Base-by-base conservation (phyloP, 1,284 basidiomycete genomes). In the Amylostereum areolatum region DNA sequence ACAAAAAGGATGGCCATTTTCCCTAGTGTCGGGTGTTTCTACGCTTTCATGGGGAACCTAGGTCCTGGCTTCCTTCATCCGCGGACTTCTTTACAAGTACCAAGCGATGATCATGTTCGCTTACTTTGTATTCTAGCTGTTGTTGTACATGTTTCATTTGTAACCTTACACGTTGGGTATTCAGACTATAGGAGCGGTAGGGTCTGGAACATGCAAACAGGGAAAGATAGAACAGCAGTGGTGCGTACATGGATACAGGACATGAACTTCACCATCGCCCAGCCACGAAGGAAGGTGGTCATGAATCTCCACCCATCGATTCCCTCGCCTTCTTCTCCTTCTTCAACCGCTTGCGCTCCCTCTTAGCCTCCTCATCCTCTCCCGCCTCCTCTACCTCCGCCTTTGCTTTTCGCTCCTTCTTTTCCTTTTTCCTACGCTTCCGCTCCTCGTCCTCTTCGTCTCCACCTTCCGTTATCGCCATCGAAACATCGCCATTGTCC, bases 291-390 rank as follows among this genome's bases (percentile, higher is more conserved):
- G 29, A n/a, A 48, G 9, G 8, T 24, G 18, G 27, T 50, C 59
- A 68, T 57, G 65, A 62, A 45, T 64, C 66, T 35, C 63, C 65
- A 40, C 59, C 60, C 50, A 64, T 8, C 43, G 63, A 64, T 55
- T 66, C 66, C 35, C 65, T 55, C 51, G 65, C 66, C 54, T 67
- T 68, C 58, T 65, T 69, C 61, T 89, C 85, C 63, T 86, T 84
- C 64, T 78, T 84, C 59, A 81, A 66, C 48, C 77, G 73, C 57
- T 81, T 85, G 52, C 73, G 70, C 62, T 84, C 82, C 49, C 70
- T 71, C 51, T 70, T 76, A 37, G 78, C 83, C 52, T 81, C 83
- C 8, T 82, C 83, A 47, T 83, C 70, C 28, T 59, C 66, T 25
- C 53, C 54, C 36, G 37, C 56, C n/a, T 50, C 64, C 51, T 72